A percentile compares a stretch with the other conserved stretches of the same genome.
Conservation (phyloP, 2,329 filamentous ascomycete species). For the Myotisia sp. region DNA sequence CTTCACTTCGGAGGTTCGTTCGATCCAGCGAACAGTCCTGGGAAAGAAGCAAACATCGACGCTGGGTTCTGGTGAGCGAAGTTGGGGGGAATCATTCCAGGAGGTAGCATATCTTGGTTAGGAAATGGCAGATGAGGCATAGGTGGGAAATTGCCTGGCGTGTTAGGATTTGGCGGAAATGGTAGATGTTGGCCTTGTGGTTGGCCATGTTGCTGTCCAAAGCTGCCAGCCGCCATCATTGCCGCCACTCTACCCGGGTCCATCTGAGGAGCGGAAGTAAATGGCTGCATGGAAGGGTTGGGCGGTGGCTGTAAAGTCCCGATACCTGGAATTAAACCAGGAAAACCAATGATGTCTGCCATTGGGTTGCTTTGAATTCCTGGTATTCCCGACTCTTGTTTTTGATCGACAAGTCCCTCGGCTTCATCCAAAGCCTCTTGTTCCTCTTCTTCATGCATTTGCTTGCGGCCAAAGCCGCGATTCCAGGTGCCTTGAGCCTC, state of each 20-base stretch:
- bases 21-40: neutral
- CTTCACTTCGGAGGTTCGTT: neutral
- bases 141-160: conserved; percentile 12
- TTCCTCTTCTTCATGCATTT: conserved; percentile 83
- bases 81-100: conserved; percentile 5
- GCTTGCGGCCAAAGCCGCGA: conserved; percentile 58
- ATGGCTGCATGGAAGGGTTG: conserved; percentile 16
- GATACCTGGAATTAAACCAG: conserved; percentile 33
- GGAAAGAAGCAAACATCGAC: conserved; percentile 20
- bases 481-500: conserved; percentile 94
- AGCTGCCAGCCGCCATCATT: conserved; percentile 31
- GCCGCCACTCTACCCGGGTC: conserved; percentile 29
- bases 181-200: conserved; percentile 14
- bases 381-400: conserved; percentile 47
- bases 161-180: conserved; percentile 7
- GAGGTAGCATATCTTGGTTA: conserved; percentile 7
- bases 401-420: conserved; percentile 83
- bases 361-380: conserved; percentile 45
- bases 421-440: conserved; percentile 86
- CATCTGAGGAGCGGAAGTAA: conserved; percentile 31
- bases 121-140: conserved; percentile 8
- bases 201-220: conserved; percentile 11
- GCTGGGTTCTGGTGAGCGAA: conserved; percentile 10
- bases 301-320: conserved; percentile 30
- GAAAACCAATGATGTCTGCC: conserved; percentile 33